Conservation (phyloP, 257 asterid species). For the Salvia miltiorrhiza region DNA sequence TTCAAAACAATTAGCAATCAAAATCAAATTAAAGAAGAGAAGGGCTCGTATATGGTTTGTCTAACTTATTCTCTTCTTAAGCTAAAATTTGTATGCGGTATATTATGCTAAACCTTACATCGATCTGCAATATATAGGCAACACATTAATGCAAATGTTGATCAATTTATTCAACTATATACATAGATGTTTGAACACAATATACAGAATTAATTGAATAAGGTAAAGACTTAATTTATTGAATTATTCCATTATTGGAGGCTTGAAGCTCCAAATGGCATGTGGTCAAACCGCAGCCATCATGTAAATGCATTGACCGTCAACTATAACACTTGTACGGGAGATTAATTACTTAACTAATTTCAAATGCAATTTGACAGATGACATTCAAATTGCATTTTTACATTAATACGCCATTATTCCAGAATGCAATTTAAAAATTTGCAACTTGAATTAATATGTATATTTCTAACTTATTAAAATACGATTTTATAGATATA, state of each 20-base stretch:
- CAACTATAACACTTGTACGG: no score
- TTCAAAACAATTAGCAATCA: no score
- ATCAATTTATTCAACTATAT: no score
- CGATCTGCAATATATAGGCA: neutral
- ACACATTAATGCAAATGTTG: neutral
- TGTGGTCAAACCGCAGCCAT: neutral
- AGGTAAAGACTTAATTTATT: neutral
- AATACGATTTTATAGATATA: no score
- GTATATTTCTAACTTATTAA: no score
- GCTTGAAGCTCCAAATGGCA: neutral
- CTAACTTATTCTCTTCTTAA: neutral
- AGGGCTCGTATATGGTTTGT: neutral
- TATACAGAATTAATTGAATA: neutral
- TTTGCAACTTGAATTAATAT: no score
- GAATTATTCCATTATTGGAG: neutral
- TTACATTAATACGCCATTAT: no score
- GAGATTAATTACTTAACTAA: no score
- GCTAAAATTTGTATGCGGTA: neutral
- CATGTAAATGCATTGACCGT: neutral
- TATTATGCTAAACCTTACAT: neutral
- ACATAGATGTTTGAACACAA: no score
- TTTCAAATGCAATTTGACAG: no score
- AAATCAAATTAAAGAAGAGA: neutral
- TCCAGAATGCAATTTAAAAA: no score
- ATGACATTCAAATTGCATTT: no score